Conservation (phyloP, 2,329 filamentous ascomycete species). For the Phaeosphaeriaceae sp. region DNA sequence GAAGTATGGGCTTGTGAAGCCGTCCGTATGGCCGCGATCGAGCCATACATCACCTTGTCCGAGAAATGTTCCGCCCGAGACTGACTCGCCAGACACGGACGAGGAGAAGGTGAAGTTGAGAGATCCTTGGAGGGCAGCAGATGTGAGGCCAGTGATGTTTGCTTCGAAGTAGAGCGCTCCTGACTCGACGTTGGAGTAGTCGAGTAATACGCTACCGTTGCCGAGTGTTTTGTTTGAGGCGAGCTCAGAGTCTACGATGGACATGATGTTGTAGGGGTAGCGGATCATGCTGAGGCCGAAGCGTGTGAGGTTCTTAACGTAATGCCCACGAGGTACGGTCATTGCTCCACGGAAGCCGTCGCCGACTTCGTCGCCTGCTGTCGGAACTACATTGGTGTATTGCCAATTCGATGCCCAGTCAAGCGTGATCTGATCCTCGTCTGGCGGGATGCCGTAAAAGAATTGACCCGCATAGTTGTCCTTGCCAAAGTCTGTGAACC, state of each 20-base stretch:
- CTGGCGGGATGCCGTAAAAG: conserved; percentile 54
- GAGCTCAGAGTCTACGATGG: conserved; percentile 57
- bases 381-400: conserved; percentile 63
- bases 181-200: conserved; percentile 60
- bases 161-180: conserved; percentile 63
- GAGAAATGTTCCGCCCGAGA: conserved; percentile 59
- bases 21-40: conserved; percentile 57
- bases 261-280: conserved; percentile 57
- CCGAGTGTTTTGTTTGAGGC: conserved; percentile 52
- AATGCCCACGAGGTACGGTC: conserved; percentile 60
- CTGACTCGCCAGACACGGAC: conserved; percentile 56
- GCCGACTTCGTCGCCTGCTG: conserved; percentile 54
- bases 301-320: conserved; percentile 59
- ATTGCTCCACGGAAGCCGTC: conserved; percentile 59
- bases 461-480: conserved; percentile 66
- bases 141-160: conserved; percentile 57
- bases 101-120: conserved; percentile 63
- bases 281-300: conserved; percentile 61
- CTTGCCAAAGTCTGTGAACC: conserved; percentile 57
- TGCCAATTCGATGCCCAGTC: conserved; percentile 68
- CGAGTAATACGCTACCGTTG: conserved; percentile 58
- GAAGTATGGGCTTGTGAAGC: conserved; percentile 63
- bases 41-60: conserved; percentile 57
- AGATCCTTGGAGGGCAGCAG: conserved; percentile 43
- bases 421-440: conserved; percentile 56